Evolutionary conservation across 2,329 filamentous ascomycete genomes (phyloP), one percentile per base, ranked within the genome.

Genomic region (Trichoderma citrinoviride): DNA sequence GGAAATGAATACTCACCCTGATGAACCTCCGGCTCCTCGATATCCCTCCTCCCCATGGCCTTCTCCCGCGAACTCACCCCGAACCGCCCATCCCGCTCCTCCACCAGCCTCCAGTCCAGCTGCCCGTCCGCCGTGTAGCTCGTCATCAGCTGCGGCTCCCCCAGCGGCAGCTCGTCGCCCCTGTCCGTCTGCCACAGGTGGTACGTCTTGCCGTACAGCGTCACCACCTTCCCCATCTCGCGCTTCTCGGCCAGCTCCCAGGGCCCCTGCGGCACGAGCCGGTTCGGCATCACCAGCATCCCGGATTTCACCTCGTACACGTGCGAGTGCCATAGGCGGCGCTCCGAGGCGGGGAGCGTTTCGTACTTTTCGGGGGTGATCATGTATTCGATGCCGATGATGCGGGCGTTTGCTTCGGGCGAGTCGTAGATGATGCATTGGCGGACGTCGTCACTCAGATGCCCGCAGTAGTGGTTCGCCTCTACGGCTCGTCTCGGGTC

Each of bases 361-460:
- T 84, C 81, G 78, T 89, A 96, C 0, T 95, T 78, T 3, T 81
- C 79, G 0, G 87, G 84, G 0, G 88, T 88, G 71, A 96, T 87
- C 91, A 95, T 93, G 80, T 96, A 96, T 75, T 96, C 92, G 70
- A 96, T 83, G 8, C 92, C 92, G 67, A 96, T 91, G 19, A 96
- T 83, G 0, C 89, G 85, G 0, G 91, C 91, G 27, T 85, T 84
- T 7, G 85, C 81, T 0, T 82, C 80, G 0, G 88, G 82, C 0
- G 86, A 85, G 76, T 96, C 92, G 78, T 95, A 96, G 67, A 96
- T 84, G 33, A 96, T 85, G 75, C 92, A 96, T 80, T 96, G 92
- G 4, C 92, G 85, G 64, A 96, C 83, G 67, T 95, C 91, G 80
- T 74, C 66, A 75, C 74, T 92, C 4, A 95, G 71, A 71, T 95